Evolutionary conservation across 1,139 yeast species (phyloP), one percentile per base, ranked within the genome.

Genomic region (Nakaseomyces nivariensis): DNA sequence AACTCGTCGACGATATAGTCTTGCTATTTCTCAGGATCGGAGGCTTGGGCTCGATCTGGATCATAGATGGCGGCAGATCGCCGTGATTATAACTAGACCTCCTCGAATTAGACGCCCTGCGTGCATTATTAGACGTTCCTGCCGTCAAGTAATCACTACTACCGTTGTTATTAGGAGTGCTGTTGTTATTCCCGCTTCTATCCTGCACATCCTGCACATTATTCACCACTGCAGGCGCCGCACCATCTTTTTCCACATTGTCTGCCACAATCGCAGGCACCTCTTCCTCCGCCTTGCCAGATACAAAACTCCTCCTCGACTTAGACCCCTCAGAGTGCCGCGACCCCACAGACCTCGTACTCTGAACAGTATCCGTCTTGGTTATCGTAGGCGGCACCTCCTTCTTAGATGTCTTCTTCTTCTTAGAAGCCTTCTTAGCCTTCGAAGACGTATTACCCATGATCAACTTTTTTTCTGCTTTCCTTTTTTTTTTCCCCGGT

Each of bases 41-140:
- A 38, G 78, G 76, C 56, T 77, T 80, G 10, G 86, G 85, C 51
- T 76, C 79, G 37, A 78, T 69, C 54, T 75, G 77, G n/a, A 72
- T 68, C 86, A 81, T 79, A 7, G 83, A 78, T 8, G 86, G 82
- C 2, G 85, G 86, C 51, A 73, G 67, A 52, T 38, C 47, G 54
- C 49, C 33, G 47, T 51, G 46, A 27, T 48, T 49, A 38, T 49
- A 42, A 43, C 54, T 51, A 5, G 44, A 59, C 51, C 37, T 59
- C 67, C 46, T 58, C 55, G 57, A 63, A 62, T 17, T 65, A 60
- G 32, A 66, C 53, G 6, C 61, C 60, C 49, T 69, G 72, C 34
- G 71, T 68, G 47, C 65, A 68, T 50, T 62, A 64, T 22, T 29
- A 13, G 41, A 24, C 25, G 43, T 40, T 36, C 45, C 34, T 13